Evolutionary conservation across 805 yeast species (phyloP).

Genomic region (Vanderwaltozyma polyspora): DNA sequence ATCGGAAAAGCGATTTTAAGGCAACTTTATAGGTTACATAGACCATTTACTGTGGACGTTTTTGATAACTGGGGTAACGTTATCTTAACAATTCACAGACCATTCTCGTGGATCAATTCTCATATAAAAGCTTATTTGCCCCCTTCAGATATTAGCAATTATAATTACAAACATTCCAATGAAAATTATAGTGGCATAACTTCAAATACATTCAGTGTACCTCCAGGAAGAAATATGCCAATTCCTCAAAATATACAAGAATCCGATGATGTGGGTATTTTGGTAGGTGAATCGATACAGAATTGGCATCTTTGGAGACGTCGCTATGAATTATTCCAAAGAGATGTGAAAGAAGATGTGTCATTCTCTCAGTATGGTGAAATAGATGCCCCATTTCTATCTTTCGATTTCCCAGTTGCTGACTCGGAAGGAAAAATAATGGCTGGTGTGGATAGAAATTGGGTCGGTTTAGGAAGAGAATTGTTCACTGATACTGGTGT

Average conservation of each 20-base stretch:
- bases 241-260: conserved; percentile 6
- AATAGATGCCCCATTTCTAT: conserved; percentile 76
- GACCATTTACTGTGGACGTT: conserved; percentile 74
- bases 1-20: conserved; percentile 59
- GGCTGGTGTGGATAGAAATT: conserved; percentile 79
- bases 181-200: not conserved
- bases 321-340: conserved; percentile 64
- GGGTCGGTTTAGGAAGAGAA: conserved; percentile 93
- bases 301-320: conserved; percentile 95
- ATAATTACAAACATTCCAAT: not conserved
- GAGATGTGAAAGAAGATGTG: conserved; percentile 28
- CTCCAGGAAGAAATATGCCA: conserved; percentile 3
- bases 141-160: not conserved
- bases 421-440: conserved; percentile 48
- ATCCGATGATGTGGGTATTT: conserved; percentile 24
- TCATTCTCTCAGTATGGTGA: conserved; percentile 67
- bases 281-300: conserved; percentile 81
- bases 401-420: conserved; percentile 74
- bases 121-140: conserved; percentile 59
- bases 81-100: conserved; percentile 60
- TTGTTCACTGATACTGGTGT: conserved; percentile 91
- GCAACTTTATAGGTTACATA: conserved; percentile 72
- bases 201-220: not conserved
- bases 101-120: conserved; percentile 81
- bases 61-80: conserved; percentile 52